phyloP scores from a whole-genome alignment of 2,329 filamentous ascomycete species.

The Fusarium subglutinans region DNA sequence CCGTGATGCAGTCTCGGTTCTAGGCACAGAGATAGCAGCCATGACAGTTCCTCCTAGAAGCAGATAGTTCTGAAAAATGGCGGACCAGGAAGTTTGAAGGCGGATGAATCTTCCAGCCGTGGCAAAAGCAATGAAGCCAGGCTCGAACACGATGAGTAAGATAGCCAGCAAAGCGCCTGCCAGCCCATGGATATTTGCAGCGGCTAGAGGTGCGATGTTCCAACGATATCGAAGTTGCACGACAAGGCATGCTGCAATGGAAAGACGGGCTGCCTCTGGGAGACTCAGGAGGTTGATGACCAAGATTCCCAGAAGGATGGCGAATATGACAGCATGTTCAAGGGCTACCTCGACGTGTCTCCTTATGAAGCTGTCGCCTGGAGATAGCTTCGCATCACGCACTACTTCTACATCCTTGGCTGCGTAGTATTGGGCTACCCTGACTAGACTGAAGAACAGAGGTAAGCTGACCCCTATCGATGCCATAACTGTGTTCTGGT shows the following conservation, averaged over 20 bases:
- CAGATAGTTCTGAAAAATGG: neutral
- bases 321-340: slow-evolving; percentile 16
- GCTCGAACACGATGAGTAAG: neutral
- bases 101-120: slow-evolving; percentile 1
- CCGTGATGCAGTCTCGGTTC: neutral
- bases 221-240: slow-evolving; percentile 14
- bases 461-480: slow-evolving; percentile 30
- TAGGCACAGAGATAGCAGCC: neutral
- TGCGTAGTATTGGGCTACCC: slow-evolving; percentile 30
- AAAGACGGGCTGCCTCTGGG: slow-evolving; percentile 23
- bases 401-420: slow-evolving; percentile 17
- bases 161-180: slow-evolving; percentile 1
- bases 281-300: neutral
- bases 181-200: neutral
- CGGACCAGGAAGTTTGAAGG: neutral
- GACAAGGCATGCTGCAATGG: slow-evolving; percentile 20
- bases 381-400: neutral
- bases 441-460: slow-evolving; percentile 28
- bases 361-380: neutral
- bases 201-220: neutral
- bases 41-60: slow-evolving; percentile 15
- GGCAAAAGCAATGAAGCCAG: neutral
- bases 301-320: slow-evolving; percentile 1
- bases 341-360: slow-evolving; percentile 14
- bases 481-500: slow-evolving; percentile 7